phyloP scores from a whole-genome alignment of 2,329 filamentous ascomycete species.

The Alternaria longipes region DNA sequence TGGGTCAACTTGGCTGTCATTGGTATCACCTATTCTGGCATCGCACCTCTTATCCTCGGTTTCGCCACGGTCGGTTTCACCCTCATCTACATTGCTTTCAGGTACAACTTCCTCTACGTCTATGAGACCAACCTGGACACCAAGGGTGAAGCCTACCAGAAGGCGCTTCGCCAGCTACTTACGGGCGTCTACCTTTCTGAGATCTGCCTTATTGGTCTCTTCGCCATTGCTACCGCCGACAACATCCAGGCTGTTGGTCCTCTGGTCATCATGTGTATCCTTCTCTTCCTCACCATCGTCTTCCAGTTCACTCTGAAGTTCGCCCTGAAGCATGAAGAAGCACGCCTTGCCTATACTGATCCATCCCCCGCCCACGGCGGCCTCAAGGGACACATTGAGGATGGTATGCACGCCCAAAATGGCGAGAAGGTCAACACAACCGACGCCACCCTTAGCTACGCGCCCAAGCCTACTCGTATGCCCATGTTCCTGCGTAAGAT shows the following conservation, averaged over 20 bases:
- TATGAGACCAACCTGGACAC: conserved; percentile 59
- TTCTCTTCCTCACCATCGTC: conserved; percentile 52
- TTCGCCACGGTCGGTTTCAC: conserved; percentile 57
- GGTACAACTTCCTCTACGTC: conserved; percentile 61
- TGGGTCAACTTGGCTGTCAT: conserved; percentile 57
- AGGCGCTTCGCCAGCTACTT: conserved; percentile 58
- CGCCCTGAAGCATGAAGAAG: conserved; percentile 44
- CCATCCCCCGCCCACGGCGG: conserved; percentile 28
- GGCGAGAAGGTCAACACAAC: conserved; percentile 18
- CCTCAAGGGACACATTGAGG: conserved; percentile 32
- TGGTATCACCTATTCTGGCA: conserved; percentile 59
- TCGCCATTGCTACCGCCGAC: conserved; percentile 53
- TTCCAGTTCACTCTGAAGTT: conserved; percentile 52
- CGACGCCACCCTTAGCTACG: conserved; percentile 11
- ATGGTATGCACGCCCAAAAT: conserved; percentile 25
- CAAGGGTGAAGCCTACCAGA: conserved; percentile 57
- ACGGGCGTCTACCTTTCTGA: conserved; percentile 60
- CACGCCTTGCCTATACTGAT: conserved; percentile 42
- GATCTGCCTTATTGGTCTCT: conserved; percentile 59
- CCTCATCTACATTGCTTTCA: conserved; percentile 59
- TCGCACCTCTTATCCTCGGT: conserved; percentile 59
- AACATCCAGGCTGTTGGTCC: conserved; percentile 51
- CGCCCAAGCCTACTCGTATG: conserved; percentile 38
- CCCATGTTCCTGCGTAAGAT: conserved; percentile 44
- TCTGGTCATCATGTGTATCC: conserved; percentile 54